Evolutionary conservation across 2,329 filamentous ascomycete species (phyloP), one percentile per base, ranked within the genome.

Genomic region (Tolypocladium capitatum): DNA sequence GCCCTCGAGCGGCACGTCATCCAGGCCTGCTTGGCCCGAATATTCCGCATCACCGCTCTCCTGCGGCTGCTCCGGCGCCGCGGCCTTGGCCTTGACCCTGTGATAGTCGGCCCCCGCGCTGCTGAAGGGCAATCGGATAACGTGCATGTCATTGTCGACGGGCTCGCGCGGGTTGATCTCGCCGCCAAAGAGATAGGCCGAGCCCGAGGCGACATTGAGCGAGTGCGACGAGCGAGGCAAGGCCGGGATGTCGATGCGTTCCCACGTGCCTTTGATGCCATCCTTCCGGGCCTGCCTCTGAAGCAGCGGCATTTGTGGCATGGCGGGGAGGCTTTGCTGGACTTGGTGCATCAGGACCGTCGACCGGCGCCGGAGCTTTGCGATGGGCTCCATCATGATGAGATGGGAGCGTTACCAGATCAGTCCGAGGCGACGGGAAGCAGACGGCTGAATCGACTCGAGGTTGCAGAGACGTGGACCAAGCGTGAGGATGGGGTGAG

Each of bases 151-250:
- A 59, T 87, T 86, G 65, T 89, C 84, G 48, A 83, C 74, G 7
- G 83, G 82, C 58, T 85, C 68, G 43, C 80, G 73, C 3, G 83
- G 74, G 42, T 71, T 67, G 49, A 81, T 64, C 62, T 92, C 86
- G 54, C 87, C 88, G 50, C 88, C 87, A 59, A 89, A 94, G 56
- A 94, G 72, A 63, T 80, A 83, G 38, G 75, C 74, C 35, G 67
- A 67, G 27, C 72, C 67, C 32, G 67, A 67, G 43, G 82, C 61
- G 42, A 83, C 73, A 40, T 85, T 75, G 55, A 89, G 62, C 3
- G 78, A 75, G 59, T 92, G 86, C 0, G 86, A 89, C 1, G 86
- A 91, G 47, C 86, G 81, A 35, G 79, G 78, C 8, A 89, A 71
- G 1, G 69, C 54, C 3, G 75, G 72, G 32, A 76, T 59, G 36